phyloP scores from a whole-genome alignment of 768 basidiomycete genomes.

The Gymnopilus junonius region DNA sequence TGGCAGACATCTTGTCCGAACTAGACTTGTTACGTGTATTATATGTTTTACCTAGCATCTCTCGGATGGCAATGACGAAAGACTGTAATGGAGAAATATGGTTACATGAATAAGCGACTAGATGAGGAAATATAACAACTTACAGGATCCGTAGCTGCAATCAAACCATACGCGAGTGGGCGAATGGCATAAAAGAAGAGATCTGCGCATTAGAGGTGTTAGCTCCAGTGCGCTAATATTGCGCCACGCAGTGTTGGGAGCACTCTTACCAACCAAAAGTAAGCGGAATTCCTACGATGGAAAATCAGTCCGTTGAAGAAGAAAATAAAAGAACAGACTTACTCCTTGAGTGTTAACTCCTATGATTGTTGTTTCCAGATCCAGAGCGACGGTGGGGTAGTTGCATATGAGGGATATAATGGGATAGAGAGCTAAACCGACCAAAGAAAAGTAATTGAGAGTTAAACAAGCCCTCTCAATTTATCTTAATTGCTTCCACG shows the following conservation, averaged over 20 bases:
- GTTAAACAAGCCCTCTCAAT: background rate
- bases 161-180: background rate
- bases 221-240: background rate
- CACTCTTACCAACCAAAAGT: background rate
- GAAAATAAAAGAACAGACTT: background rate
- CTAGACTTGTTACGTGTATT: background rate
- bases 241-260: too few relatives aligned
- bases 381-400: background rate
- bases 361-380: background rate
- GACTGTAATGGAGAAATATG: background rate
- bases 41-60: background rate
- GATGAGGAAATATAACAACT: background rate
- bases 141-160: background rate
- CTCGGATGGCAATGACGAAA: background rate
- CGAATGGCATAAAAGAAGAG: slow-evolving; percentile 2
- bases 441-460: background rate
- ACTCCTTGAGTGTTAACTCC: background rate
- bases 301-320: background rate
- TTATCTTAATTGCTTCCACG: background rate
- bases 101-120: background rate
- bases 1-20: slow-evolving; percentile 1
- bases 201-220: background rate
- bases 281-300: background rate
- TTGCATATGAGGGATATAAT: slow-evolving; percentile 3
- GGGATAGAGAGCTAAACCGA: background rate